Base-by-base conservation (phyloP, 2,329 filamentous ascomycete species). In the Tricladium varicosporioides region DNA sequence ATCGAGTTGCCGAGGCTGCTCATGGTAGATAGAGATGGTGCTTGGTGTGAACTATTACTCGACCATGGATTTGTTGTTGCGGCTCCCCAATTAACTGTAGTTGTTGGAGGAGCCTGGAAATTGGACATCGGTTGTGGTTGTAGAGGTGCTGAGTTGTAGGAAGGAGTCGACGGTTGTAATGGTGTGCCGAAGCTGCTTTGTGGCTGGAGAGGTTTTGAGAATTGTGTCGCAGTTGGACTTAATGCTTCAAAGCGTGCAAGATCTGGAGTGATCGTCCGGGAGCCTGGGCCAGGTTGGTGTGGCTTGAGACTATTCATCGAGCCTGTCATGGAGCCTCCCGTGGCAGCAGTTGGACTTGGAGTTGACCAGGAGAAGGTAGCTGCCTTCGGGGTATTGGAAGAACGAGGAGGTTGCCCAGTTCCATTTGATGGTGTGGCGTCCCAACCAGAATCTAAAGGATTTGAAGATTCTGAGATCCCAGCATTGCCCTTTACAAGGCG, bases 401-500 rank as follows among this genome's bases (percentile, higher is more conserved):
- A 22, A 2, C 67, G 68, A 2, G 72, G 65, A 2, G 76, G 73
- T 19, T 73, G 70, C 2, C 73, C 58, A 4, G 68, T 62, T 1
- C 72, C 62, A 3, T 72, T 67, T 1, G 70, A 63, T 10, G 73
- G 68, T 15, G 69, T 63, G 9, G 75, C 70, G 53, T 84, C 81
- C 82, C 82, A 85, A 54, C 78, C 76, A 1, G 74, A 69, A 61
- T 80, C 77, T 66, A 77, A 72, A 0, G 76, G 69, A 40, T 73
- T 74, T 16, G 67, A 67, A 56, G 69, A 72, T 27, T 65, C 66
- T 11, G 66, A 62, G 5, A 50, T 57, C 4, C 46, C 62, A 16
- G 72, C 73, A 55, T 83, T 84, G 8, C 93, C 93, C 67, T 95
- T 91, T 51, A 99, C 92, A 2, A 99, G 83, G 1, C 84, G 84